These are phyloP conservation scores for Thelephora aurantiotincta DNA, from an alignment of 768 basidiomycete species.

Conservation along the genomic window DNA sequence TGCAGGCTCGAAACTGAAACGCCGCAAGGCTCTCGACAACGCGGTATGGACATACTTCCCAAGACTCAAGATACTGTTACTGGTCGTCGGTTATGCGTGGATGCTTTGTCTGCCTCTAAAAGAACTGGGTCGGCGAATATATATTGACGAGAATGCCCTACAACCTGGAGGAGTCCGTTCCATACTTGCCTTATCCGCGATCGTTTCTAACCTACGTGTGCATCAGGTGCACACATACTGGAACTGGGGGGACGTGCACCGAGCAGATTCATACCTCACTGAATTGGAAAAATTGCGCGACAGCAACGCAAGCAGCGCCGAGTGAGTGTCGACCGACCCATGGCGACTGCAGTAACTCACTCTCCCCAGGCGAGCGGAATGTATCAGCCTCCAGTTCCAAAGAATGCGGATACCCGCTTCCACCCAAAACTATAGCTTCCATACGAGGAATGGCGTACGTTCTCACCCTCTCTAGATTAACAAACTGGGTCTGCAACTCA, in stretches of 20 bases:
- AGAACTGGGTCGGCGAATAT: conserved; percentile 49
- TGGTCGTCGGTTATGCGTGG: conserved; percentile 68
- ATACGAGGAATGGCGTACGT: conserved; percentile 33
- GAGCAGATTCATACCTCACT: conserved; percentile 69
- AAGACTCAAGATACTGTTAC: conserved; percentile 20
- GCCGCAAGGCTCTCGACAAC: not conserved
- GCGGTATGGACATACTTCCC: not conserved
- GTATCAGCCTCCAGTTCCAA: conserved; percentile 49
- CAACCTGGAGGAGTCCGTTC: conserved; percentile 73
- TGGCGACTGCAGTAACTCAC: not conserved
- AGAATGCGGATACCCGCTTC: conserved; percentile 61
- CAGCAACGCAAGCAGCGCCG: conserved; percentile 47
- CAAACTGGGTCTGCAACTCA: not conserved
- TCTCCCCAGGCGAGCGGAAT: conserved; percentile 43
- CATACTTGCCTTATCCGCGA: conserved; percentile 1
- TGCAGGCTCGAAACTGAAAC: not conserved
- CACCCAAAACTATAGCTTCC: conserved; percentile 54
- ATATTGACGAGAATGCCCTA: conserved; percentile 92
- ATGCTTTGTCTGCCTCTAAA: conserved; percentile 62
- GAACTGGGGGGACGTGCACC: conserved; percentile 83
- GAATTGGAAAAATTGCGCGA: conserved; percentile 50
- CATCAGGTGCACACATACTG: conserved; percentile 80
- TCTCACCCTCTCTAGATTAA: conserved; percentile 2
- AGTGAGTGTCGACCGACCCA: conserved; percentile 33
- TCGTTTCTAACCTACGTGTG: not conserved